Evolutionary conservation across 371 early-diverging fungal species (phyloP).

Genomic region (Rhizopus sp.): DNA sequence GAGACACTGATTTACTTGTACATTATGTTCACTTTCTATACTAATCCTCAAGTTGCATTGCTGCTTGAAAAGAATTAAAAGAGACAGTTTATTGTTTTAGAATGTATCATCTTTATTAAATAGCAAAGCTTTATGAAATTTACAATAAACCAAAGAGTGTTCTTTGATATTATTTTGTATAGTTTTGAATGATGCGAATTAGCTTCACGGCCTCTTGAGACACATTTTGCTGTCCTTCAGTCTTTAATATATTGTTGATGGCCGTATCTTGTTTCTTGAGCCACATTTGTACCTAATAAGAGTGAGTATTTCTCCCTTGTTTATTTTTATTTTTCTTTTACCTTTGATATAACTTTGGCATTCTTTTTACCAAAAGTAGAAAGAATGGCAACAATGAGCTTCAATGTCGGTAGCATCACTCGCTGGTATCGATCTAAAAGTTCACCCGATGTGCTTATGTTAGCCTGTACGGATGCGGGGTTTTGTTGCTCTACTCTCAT

Average conservation of each 20-base stretch:
- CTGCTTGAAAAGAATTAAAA: not conserved
- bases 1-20: too few species aligned
- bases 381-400: conserved; percentile 62
- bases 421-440: conserved; percentile 59
- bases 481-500: conserved; percentile 20
- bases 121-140: not conserved
- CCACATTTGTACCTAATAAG: conserved; percentile 55
- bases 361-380: conserved; percentile 55
- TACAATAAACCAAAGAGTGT: not conserved
- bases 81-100: too few species aligned
- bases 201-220: conserved; percentile 3
- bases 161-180: not conserved
- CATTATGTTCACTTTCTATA: too few species aligned
- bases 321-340: conserved; percentile 4
- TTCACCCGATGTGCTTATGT: conserved; percentile 4
- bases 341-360: conserved; percentile 47
- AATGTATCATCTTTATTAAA: too few species aligned
- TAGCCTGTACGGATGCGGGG: not conserved
- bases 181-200: not conserved
- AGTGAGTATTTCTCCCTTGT: not conserved
- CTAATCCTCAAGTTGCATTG: too few species aligned
- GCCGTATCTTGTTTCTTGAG: conserved; percentile 63
- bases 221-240: conserved; percentile 26
- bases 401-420: conserved; percentile 61
- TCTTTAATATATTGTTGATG: conserved; percentile 60